Percentiles rank a stretch among this genome's conserved stretches.
These are phyloP conservation scores for Ascochyta koolunga DNA, from an alignment of 2,329 filamentous ascomycete genomes.

Conservation along the genomic window DNA sequence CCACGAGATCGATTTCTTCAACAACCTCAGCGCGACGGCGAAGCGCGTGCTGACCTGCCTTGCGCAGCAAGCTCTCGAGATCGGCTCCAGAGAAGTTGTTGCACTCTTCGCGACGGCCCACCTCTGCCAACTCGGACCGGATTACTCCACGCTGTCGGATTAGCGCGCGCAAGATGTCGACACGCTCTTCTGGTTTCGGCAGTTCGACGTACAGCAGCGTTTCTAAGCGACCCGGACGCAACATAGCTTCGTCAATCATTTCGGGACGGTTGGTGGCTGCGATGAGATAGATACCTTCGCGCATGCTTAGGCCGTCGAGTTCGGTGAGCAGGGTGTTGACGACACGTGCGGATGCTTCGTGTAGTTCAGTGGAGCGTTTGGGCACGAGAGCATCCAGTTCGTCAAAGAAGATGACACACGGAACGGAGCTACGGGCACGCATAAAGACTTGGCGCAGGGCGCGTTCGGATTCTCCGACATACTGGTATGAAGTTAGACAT, in stretches of 20 bases:
- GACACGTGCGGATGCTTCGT: slow-evolving; percentile 83
- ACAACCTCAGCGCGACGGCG: slow-evolving; percentile 54
- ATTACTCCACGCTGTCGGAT: slow-evolving; percentile 56
- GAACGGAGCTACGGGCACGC: slow-evolving; percentile 81
- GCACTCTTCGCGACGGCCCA: slow-evolving; percentile 71
- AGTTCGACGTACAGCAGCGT: slow-evolving; percentile 89
- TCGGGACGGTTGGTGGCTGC: slow-evolving; percentile 94
- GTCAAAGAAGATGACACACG: slow-evolving; percentile 97
- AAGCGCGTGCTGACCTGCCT: slow-evolving; percentile 64
- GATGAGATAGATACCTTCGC: slow-evolving; percentile 89
- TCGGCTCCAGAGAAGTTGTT: slow-evolving; percentile 77
- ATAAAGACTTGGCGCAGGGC: slow-evolving; percentile 91
- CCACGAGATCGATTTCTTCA: slow-evolving; percentile 54
- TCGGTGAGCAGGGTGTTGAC: slow-evolving; percentile 96
- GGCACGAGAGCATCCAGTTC: slow-evolving; percentile 94
- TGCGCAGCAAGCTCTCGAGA: slow-evolving; percentile 63
- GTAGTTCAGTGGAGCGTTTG: slow-evolving; percentile 74
- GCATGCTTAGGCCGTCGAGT: slow-evolving; percentile 81
- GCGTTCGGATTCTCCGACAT: slow-evolving; percentile 93
- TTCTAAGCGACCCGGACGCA: slow-evolving; percentile 87
- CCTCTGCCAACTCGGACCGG: slow-evolving; percentile 61
- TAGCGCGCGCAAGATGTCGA: slow-evolving; percentile 80
- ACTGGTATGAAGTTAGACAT: slow-evolving; percentile 51
- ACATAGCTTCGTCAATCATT: slow-evolving; percentile 95
- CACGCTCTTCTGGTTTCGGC: slow-evolving; percentile 77